Evolutionary conservation across 129 eudicot species (phyloP).

Genomic region (Centaurea solstitialis): DNA sequence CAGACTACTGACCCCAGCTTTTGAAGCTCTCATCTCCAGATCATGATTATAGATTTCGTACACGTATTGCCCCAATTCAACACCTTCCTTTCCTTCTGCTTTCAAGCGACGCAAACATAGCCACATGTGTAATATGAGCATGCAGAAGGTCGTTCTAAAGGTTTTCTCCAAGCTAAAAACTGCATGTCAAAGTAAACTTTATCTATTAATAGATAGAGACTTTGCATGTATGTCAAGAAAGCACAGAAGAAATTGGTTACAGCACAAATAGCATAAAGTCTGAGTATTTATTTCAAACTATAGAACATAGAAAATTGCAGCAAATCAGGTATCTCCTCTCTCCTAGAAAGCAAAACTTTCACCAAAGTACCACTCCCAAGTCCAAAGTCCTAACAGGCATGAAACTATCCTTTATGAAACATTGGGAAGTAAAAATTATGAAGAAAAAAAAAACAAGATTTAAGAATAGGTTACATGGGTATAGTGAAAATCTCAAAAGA

Average conservation of each 20-base stretch:
- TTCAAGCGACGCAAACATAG: constrained; percentile 85
- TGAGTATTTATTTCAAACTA: not conserved
- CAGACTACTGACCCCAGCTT: constrained; percentile 83
- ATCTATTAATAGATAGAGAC: constrained; percentile 19
- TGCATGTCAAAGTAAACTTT: constrained; percentile 41
- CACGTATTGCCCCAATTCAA: constrained; percentile 85
- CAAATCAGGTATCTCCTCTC: not conserved
- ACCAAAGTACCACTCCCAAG: not conserved
- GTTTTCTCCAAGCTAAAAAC: constrained; percentile 91
- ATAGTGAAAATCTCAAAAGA: not conserved
- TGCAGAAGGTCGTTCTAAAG: constrained; percentile 82
- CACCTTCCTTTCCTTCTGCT: constrained; percentile 87
- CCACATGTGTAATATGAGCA: constrained; percentile 98
- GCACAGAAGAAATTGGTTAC: not conserved
- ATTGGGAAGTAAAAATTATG: not conserved
- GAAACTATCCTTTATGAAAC: not conserved
- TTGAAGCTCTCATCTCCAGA: constrained; percentile 81
- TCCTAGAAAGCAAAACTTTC: not conserved
- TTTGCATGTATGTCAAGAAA: constrained; percentile 12
- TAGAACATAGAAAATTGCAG: not conserved
- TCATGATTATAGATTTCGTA: constrained; percentile 95
- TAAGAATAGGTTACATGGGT: not conserved
- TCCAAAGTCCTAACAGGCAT: not conserved
- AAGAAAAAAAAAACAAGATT: not conserved
- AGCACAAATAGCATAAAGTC: not conserved